Evolutionary conservation across 2,329 filamentous ascomycete species (phyloP), one percentile per base, ranked within the genome.

Genomic region (Ascochyta fabae): DNA sequence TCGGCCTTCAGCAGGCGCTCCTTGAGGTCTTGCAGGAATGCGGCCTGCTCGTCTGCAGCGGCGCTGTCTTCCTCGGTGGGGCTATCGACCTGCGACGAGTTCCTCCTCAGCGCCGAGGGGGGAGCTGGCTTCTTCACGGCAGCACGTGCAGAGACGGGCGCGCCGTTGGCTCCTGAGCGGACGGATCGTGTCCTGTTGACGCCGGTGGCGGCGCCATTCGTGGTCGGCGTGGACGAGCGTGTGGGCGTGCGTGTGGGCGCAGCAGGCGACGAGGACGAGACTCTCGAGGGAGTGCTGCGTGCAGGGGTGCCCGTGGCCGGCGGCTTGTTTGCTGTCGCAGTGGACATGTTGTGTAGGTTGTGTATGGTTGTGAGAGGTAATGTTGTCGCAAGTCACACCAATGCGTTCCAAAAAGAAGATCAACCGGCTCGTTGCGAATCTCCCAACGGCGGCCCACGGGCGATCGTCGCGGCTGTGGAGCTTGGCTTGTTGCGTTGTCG

Each of bases 1-100:
- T 97, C 94, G 22, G 92, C 90, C 75, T 89, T 91, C 68, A 90
- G 85, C 46, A 97, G 81, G 53, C 91, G 87, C 62, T 92, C 87
- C 77, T 92, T 92, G 56, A 97, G 80, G 62, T 97, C 92, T 61
- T 96, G 91, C 55, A 96, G 83, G 53, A 90, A 83, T 15, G 90
- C 88, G 38, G 91, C 82, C 59, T 89, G 88, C 76, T 95, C 92
- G 16, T 91, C 92, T 65, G 90, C 87, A 59, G 88, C 87, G 47
- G 93, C 89, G 61, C 92, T 78, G 48, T 79, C 77, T 34, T 68
- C 54, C 22, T 53, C 55, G 36, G 50, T 45, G 8, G 49, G 71
- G 34, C 68, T 65, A 54, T 75, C 71, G 62, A 71, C 72, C 66
- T 69, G 72, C 65, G 69, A 70, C 53, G 69, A 62, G 60, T 60